Conservation (phyloP, 1,284 basidiomycete species). For the Ganoderma meredithae region DNA sequence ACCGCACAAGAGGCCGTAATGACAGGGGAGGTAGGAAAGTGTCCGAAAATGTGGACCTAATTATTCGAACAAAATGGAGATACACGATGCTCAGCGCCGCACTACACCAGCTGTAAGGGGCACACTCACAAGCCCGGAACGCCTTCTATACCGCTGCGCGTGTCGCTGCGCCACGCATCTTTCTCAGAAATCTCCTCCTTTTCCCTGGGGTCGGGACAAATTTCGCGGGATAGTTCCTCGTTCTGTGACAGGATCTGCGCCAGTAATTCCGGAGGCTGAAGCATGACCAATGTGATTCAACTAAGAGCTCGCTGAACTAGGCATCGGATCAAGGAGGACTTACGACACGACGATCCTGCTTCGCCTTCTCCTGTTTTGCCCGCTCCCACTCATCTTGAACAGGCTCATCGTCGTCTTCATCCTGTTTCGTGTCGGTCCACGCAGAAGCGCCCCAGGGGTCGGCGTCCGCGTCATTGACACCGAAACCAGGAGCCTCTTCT, state of each 20-base stretch:
- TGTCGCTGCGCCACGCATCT: slow-evolving; percentile 41
- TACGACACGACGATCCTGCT: slow-evolving; percentile 68
- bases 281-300: slow-evolving; percentile 1
- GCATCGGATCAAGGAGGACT: slow-evolving; percentile 37
- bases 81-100: slow-evolving; percentile 12
- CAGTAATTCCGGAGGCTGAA: slow-evolving; percentile 72
- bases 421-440: slow-evolving; percentile 41
- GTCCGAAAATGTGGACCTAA: slow-evolving; percentile 37
- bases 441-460: slow-evolving; percentile 57
- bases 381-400: slow-evolving; percentile 70
- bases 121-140: slow-evolving; percentile 64
- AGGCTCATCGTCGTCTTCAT: slow-evolving; percentile 32
- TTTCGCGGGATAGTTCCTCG: slow-evolving; percentile 54
- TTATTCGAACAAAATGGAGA: background rate
- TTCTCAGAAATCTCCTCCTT: slow-evolving; percentile 28
- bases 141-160: slow-evolving; percentile 52
- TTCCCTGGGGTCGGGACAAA: slow-evolving; percentile 52
- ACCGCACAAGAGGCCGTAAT: slow-evolving; percentile 48
- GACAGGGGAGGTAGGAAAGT: slow-evolving; percentile 41
- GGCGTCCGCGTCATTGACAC: slow-evolving; percentile 39
- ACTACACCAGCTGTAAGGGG: slow-evolving; percentile 6
- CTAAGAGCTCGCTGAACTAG: background rate
- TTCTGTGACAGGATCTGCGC: slow-evolving; percentile 61
- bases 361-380: slow-evolving; percentile 64
- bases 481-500: slow-evolving; percentile 42